Conservation (phyloP, 345 rosid species). For the Hibiscus syriacus region DNA sequence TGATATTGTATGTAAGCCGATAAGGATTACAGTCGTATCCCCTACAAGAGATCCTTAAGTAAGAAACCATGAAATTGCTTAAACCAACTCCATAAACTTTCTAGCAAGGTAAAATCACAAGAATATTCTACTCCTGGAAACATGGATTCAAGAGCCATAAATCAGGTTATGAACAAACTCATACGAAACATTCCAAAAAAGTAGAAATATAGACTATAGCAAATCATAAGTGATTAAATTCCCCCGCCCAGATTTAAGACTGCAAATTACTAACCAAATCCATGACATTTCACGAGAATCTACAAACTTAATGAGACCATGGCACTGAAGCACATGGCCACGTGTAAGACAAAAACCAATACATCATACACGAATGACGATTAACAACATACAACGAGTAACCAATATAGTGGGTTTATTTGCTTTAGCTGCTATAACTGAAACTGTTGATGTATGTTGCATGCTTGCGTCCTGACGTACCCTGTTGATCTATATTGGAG, state of each 20-base stretch:
- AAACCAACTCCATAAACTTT: not conserved
- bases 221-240: not conserved
- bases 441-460: no score
- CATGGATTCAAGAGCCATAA: constrained; percentile 1
- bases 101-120: not conserved
- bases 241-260: not conserved
- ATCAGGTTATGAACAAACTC: not conserved
- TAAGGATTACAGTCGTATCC: constrained; percentile 10
- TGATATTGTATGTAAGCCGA: constrained; percentile 14
- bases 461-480: no score
- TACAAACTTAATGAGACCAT: not conserved
- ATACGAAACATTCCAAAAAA: not conserved
- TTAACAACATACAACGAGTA: no score
- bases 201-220: not conserved
- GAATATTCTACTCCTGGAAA: not conserved
- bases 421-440: no score
- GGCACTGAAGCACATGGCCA: not conserved
- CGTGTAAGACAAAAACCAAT: not conserved
- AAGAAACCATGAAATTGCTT: not conserved
- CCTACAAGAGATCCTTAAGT: not conserved
- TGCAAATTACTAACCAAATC: not conserved
- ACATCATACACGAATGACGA: not conserved
- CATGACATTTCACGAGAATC: constrained; percentile 1
- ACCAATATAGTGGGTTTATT: no score
- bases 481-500: no score